Evolutionary conservation across 176 grass and related monocot species (phyloP).

Genomic region (Saccharum spontaneum): DNA sequence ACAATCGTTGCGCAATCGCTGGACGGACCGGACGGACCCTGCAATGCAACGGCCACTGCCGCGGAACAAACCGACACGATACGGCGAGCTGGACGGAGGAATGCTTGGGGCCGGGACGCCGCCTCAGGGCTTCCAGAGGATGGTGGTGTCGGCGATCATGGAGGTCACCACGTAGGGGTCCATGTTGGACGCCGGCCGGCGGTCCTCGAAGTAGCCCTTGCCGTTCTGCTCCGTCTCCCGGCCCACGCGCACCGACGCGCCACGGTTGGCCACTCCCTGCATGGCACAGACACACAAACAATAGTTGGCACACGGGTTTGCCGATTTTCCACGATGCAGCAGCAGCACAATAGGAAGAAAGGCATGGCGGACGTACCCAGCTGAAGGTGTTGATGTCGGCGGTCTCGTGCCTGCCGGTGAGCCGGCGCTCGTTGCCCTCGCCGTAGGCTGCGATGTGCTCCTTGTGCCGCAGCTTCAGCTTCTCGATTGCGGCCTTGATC

Average conservation of each 20-base stretch:
- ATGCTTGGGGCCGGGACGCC: no score
- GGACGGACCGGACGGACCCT: background rate
- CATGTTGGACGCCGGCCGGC: constrained; percentile 99
- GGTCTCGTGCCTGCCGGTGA: constrained; percentile 90
- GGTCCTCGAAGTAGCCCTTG: constrained; percentile 99
- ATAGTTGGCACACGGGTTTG: background rate
- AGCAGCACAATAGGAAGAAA: background rate
- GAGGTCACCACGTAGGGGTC: constrained; percentile 94
- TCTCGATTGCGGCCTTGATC: constrained; percentile 81
- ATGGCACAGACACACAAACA: background rate
- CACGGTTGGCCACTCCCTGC: constrained; percentile 94
- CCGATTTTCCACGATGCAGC: background rate
- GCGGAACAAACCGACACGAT: background rate
- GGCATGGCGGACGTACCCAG: constrained; percentile 65
- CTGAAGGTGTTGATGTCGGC: constrained; percentile 95
- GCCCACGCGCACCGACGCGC: constrained; percentile 88
- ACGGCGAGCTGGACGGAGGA: background rate
- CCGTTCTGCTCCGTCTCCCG: constrained; percentile 88
- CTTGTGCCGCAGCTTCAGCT: constrained; percentile 70
- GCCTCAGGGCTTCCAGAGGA: constrained; percentile 70
- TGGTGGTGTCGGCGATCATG: constrained; percentile 88
- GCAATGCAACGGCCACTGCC: background rate
- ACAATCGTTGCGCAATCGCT: background rate
- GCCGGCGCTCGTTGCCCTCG: constrained; percentile 92
- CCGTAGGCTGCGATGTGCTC: constrained; percentile 96